Base-by-base conservation (phyloP, 306 rosid genomes). In the Citrullus mucosospermus region DNA sequence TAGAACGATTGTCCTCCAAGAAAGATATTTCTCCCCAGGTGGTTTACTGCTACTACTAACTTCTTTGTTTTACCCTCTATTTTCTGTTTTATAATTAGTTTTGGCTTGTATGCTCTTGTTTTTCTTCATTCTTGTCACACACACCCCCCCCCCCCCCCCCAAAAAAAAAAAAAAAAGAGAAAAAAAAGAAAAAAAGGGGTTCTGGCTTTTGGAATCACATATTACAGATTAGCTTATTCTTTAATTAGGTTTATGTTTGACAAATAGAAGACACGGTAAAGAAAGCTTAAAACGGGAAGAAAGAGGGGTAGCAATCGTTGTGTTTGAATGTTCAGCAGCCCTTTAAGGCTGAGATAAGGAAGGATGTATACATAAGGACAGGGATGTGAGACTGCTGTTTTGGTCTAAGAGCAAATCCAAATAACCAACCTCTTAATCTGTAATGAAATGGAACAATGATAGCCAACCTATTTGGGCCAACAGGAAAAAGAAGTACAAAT, bases 11-110 rank as follows among this genome's bases (percentile, higher is more conserved):
- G 79, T 88, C 89, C 32, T 78, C 75, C 65, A 83, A 82, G 85
- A 91, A 88, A 86, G 96, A 92, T 80, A 80, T 79, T 82, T 89
- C 97, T 79, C 92, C 90, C 0, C 95, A 91, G 98, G 98, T 94
- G 54, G 38, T 56, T 38, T 76, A 76, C 67, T 53, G 55, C 22
- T 51, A 2, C 15, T 50, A 16, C 61, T 53, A 15, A 16, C 78
- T 50, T 25, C 8, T 50, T 14, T 30, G 20, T 10, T 54, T 54
- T 51, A 18, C 30, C 60, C 30, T 73, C 78, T 51, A 28, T 32
- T 32, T 53, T 5, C 9, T 3, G 1, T 71, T 25, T 72, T 59
- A 72, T 72, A 25, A 48, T 50, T 50, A 16, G 25, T 73, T 73
- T 51, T 51, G 48, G n/a, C 20, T 53, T 13, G 55, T 50, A 50